These are phyloP conservation scores for Gentiana straminea DNA, from an alignment of 257 asterid species.

Conservation along the genomic window DNA sequence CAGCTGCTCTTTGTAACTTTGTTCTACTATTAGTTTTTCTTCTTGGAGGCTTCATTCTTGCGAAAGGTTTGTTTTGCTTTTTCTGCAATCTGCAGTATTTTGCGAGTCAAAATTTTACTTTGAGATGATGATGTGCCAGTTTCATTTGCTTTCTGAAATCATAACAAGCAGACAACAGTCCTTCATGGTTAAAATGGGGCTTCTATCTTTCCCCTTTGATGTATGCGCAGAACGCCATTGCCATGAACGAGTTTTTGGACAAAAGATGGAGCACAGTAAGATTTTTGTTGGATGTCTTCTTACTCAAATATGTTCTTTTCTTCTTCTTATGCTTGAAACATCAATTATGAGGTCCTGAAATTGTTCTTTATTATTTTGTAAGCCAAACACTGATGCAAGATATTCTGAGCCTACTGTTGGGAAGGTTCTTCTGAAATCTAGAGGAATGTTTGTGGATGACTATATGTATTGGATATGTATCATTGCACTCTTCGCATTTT, in stretches of 20 bases:
- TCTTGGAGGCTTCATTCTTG: constrained; percentile 83
- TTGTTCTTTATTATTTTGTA: constrained; percentile 10
- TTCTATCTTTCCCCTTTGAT: constrained; percentile 71
- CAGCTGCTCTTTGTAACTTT: constrained; percentile 75
- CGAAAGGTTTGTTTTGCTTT: constrained; percentile 48
- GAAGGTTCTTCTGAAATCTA: constrained; percentile 66
- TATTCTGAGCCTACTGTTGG: constrained; percentile 73
- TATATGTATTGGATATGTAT: constrained; percentile 79
- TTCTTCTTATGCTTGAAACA: constrained; percentile 1
- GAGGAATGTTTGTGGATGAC: constrained; percentile 82
- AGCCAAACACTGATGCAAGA: constrained; percentile 51
- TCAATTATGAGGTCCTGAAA: constrained; percentile 8
- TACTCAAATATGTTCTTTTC: background rate
- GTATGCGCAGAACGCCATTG: constrained; percentile 83
- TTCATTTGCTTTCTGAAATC: background rate
- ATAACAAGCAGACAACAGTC: constrained; percentile 49
- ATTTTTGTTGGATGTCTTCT: constrained; percentile 1
- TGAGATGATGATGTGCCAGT: background rate
- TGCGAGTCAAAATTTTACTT: background rate
- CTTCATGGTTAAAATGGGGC: constrained; percentile 86
- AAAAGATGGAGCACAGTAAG: constrained; percentile 83
- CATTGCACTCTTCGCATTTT: constrained; percentile 69
- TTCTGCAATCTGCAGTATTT: background rate
- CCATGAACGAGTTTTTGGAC: constrained; percentile 73
- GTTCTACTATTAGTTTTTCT: constrained; percentile 76